Evolutionary conservation across 148 eudicot genomes (phyloP).

Genomic region (Rhododendron griersonianum): DNA sequence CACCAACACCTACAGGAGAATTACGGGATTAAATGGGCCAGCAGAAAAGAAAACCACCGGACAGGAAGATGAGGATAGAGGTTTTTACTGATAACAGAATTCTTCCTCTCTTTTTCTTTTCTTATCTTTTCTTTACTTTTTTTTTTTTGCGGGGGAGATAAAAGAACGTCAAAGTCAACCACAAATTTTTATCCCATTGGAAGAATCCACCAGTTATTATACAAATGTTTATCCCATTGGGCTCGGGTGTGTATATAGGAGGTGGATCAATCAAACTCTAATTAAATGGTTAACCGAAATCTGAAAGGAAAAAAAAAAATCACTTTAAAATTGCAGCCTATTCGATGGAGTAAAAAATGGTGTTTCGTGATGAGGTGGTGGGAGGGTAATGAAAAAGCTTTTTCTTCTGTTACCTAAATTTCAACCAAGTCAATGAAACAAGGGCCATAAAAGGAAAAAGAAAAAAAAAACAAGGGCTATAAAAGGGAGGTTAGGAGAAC

Average conservation of each 20-base stretch:
- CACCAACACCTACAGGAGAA: conserved; percentile 39
- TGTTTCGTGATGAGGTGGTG: background rate
- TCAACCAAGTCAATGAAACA: background rate
- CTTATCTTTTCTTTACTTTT: too few species aligned
- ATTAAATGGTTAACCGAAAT: background rate
- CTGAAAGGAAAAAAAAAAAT: background rate
- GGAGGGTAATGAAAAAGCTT: background rate
- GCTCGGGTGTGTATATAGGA: background rate
- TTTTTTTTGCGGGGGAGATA: background rate
- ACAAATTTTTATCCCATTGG: background rate
- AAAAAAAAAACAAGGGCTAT: background rate
- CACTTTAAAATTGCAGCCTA: background rate
- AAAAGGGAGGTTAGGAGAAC: conserved; percentile 21
- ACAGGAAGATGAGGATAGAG: background rate
- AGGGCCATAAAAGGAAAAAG: background rate
- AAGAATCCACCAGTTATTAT: background rate
- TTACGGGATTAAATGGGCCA: conserved; percentile 14
- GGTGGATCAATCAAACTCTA: background rate
- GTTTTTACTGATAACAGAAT: background rate
- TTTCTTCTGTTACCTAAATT: background rate
- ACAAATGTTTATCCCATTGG: background rate
- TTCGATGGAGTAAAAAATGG: background rate
- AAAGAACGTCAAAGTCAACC: background rate
- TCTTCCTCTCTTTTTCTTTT: too few species aligned
- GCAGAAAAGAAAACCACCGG: conserved; percentile 5